phyloP scores from a whole-genome alignment of 371 early-diverging fungal species.

The Encephalitozoon cuniculi region DNA sequence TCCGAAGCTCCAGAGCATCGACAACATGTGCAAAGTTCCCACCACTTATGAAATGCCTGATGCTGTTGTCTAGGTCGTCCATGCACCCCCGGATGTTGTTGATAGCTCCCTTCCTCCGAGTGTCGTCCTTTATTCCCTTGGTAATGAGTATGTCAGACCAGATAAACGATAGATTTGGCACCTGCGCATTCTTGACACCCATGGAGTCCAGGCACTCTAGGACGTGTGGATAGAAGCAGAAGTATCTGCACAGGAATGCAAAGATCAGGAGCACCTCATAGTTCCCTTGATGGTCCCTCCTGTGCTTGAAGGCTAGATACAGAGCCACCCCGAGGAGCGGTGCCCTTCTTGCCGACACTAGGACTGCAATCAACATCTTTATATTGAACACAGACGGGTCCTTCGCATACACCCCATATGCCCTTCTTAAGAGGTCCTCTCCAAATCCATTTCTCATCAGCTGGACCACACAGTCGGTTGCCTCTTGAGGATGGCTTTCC shows the following conservation, averaged over 20 bases:
- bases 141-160: constrained; percentile 43
- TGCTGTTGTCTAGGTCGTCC: background rate
- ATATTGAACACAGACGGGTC: background rate
- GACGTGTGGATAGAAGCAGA: constrained; percentile 32
- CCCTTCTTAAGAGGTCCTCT: background rate
- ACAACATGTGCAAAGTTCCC: constrained; percentile 36
- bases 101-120: background rate
- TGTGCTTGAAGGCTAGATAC: constrained; percentile 27
- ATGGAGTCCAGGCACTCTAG: constrained; percentile 11
- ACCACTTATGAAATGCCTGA: constrained; percentile 21
- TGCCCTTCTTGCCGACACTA: constrained; percentile 23
- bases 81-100: background rate
- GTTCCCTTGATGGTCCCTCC: background rate
- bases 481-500: background rate
- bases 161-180: constrained; percentile 42
- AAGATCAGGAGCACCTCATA: constrained; percentile 44
- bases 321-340: constrained; percentile 33
- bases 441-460: background rate
- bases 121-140: background rate
- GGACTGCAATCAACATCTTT: constrained; percentile 35
- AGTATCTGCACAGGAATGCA: constrained; percentile 43
- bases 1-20: background rate
- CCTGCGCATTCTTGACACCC: constrained; percentile 42
- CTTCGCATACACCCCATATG: background rate
- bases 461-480: background rate